Evolutionary conservation across 495 filamentous ascomycete species (phyloP).

Genomic region (Hyaloscypha finlandica): DNA sequence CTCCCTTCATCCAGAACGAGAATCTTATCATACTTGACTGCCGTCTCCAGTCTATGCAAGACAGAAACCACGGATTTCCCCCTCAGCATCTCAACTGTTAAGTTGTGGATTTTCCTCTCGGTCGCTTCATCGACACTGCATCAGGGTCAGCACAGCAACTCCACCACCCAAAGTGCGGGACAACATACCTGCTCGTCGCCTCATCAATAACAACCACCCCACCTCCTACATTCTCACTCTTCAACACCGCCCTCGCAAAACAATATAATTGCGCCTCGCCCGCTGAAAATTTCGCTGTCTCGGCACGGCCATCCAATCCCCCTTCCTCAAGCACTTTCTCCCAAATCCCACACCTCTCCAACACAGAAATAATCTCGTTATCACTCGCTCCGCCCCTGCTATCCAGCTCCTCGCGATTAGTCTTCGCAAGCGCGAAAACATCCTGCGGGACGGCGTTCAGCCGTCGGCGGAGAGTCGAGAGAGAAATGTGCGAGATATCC

Average conservation of each 20-base stretch:
- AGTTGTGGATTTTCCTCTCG: neutral
- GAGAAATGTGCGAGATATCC: slow-evolving; percentile 31
- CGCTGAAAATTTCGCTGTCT: neutral
- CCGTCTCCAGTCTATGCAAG: neutral
- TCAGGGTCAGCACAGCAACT: no score
- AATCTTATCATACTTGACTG: neutral
- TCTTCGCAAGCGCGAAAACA: neutral
- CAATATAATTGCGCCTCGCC: neutral
- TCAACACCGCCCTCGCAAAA: slow-evolving; percentile 13
- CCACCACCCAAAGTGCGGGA: no score
- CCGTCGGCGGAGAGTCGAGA: neutral
- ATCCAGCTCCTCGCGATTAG: neutral
- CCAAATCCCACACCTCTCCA: neutral
- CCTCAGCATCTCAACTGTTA: neutral
- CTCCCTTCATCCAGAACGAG: neutral
- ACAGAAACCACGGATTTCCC: neutral
- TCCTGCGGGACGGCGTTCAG: neutral
- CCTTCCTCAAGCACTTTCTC: neutral
- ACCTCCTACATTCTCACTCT: slow-evolving; percentile 16
- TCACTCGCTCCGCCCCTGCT: neutral
- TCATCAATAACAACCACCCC: neutral
- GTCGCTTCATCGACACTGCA: slow-evolving; percentile 1
- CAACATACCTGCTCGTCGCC: slow-evolving; percentile 2
- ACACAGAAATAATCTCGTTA: neutral
- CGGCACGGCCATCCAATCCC: neutral